Conservation (phyloP, 1,284 basidiomycete species). For the Cutaneotrichosporon dermatis region DNA sequence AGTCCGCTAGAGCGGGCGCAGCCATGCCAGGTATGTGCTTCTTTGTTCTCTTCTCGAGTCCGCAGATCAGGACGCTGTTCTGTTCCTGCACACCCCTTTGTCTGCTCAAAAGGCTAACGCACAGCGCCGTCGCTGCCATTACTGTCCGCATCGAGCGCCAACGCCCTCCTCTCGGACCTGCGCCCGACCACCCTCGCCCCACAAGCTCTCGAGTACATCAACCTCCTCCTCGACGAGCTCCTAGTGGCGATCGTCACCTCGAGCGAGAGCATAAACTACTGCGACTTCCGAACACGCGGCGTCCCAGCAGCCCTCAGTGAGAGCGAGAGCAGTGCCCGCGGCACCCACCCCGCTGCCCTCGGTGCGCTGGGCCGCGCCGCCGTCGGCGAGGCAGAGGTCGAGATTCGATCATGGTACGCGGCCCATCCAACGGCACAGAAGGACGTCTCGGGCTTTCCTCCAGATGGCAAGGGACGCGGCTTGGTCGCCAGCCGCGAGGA, state of each 20-base stretch:
- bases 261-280: constrained; percentile 69
- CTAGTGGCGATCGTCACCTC: constrained; percentile 65
- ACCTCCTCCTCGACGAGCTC: constrained; percentile 82
- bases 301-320: constrained; percentile 66
- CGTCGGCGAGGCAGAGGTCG: constrained; percentile 84
- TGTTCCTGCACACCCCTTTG: too few relatives aligned
- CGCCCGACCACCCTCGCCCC: constrained; percentile 76
- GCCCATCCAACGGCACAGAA: constrained; percentile 37
- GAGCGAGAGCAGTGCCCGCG: not conserved
- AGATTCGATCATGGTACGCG: constrained; percentile 74
- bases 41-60: too few relatives aligned
- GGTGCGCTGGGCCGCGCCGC: constrained; percentile 74
- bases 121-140: constrained; percentile 10
- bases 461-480: constrained; percentile 33
- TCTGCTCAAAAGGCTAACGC: too few relatives aligned
- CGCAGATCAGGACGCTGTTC: too few relatives aligned
- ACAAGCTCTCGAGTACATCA: constrained; percentile 70
- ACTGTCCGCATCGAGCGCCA: constrained; percentile 72
- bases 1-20: not conserved
- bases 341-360: constrained; percentile 13
- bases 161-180: constrained; percentile 82
- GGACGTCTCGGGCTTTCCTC: constrained; percentile 27
- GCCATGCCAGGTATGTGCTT: constrained; percentile 3
- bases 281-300: constrained; percentile 63
- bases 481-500: constrained; percentile 15